phyloP scores from a whole-genome alignment of 2,329 filamentous ascomycete genomes.

The Fusarium staphyleae region DNA sequence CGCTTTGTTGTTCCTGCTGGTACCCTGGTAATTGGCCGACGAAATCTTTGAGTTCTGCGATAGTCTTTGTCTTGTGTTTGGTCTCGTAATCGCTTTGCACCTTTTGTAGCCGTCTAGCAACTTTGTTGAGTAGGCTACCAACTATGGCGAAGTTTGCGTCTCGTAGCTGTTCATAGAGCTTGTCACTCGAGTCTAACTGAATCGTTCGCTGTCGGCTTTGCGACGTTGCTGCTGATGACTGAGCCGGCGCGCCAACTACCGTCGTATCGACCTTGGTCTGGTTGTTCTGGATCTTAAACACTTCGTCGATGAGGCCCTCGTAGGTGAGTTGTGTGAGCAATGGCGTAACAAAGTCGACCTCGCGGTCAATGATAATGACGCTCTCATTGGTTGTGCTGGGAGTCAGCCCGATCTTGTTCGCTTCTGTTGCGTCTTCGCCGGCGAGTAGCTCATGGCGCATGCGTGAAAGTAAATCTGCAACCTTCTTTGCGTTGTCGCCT shows the following conservation, averaged over 20 bases:
- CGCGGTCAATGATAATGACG: conserved; percentile 92
- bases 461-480: conserved; percentile 84
- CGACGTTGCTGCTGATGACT: conserved; percentile 62
- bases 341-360: conserved; percentile 91
- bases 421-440: conserved; percentile 73
- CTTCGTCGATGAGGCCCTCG: conserved; percentile 92
- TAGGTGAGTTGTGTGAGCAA: conserved; percentile 96
- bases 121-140: conserved; percentile 85
- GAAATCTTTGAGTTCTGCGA: conserved; percentile 90
- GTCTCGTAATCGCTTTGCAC: conserved; percentile 91
- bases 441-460: conserved; percentile 91
- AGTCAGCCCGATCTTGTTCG: conserved; percentile 70
- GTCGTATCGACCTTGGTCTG: conserved; percentile 92
- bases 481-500: conserved; percentile 88
- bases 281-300: conserved; percentile 90
- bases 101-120: conserved; percentile 81
- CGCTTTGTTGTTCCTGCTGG: conserved; percentile 89
- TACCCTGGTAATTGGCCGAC: conserved; percentile 92
- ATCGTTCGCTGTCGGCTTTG: conserved; percentile 83
- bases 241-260: conserved; percentile 78
- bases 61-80: conserved; percentile 84
- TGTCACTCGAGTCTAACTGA: conserved; percentile 86
- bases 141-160: conserved; percentile 97
- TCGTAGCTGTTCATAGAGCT: conserved; percentile 84
- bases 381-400: conserved; percentile 90